Evolutionary conservation across 2,329 filamentous ascomycete genomes (phyloP), one percentile per base, ranked within the genome.

Genomic region (Neofusicoccum laricinum): DNA sequence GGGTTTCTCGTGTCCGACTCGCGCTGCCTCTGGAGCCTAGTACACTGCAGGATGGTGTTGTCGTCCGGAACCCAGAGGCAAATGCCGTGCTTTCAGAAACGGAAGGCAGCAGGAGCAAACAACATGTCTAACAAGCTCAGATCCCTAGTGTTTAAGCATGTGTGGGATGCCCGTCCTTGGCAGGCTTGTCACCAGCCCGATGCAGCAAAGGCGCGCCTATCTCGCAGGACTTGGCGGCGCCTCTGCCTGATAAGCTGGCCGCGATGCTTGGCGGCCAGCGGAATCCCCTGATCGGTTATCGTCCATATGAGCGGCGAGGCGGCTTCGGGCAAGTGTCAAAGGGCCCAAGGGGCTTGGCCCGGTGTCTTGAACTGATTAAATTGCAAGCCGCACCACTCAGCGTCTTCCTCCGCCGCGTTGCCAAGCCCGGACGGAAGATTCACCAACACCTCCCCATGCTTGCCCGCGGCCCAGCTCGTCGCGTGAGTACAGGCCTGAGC

Each of bases 141-240:
- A n/a, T 10, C 12, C 6, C 15, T 41, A n/a, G 51, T 21, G 17
- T 43, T 57, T 17, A 45, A 45, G 53, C 21, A 58, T 46, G 49
- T 51, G 49, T 36, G 15, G 49, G 15, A 51, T 34, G 49, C 30
- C 21, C 40, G 1, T 45, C 41, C 55, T 58, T 58, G 55, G 55
- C 55, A 14, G 17, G 40, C 55, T 58, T 58, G 55, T 58, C 55
- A 58, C 55, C 55, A 46, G 55, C 55, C 55, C n/a, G 55, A 45
- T 45, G 5, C 15, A 46, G 55, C 30, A 45, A 46, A 43, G 41
- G 17, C 55, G 55, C 10, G 3, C 10, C 40, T 34, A 32, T 45
- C 40, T 58, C 40, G 55, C 30, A 45, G 55, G 17, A 12, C 55
- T 58, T 58, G 55, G 55, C 55, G 15, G 21, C 51, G 55, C n/a